phyloP scores from a whole-genome alignment of 1,284 basidiomycete species.

The Bjerkandera adusta region DNA sequence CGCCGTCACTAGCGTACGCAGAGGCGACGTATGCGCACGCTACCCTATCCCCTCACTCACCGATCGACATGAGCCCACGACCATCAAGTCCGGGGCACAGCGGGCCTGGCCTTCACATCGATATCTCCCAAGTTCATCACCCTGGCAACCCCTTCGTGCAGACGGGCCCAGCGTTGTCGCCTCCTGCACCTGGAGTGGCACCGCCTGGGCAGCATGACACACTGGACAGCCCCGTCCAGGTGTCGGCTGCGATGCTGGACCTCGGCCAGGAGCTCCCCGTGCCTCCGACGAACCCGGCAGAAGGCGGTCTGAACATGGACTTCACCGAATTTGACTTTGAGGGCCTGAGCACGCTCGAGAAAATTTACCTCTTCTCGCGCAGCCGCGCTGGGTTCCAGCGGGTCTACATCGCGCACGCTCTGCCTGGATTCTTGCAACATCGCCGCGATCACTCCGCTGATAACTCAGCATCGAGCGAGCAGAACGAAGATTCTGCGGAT shows the following conservation, averaged over 20 bases:
- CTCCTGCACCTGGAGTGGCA: slow-evolving; percentile 14
- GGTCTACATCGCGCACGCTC: slow-evolving; percentile 80
- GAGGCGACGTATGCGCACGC: slow-evolving; percentile 11
- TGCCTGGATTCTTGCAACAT: slow-evolving; percentile 42
- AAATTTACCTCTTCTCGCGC: slow-evolving; percentile 91
- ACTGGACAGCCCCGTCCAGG: background rate
- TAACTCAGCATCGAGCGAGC: slow-evolving; percentile 12
- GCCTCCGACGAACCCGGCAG: slow-evolving; percentile 6
- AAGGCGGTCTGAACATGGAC: slow-evolving; percentile 25
- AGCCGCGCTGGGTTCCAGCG: slow-evolving; percentile 85
- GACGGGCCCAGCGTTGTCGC: slow-evolving; percentile 18
- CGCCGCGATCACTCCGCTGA: slow-evolving; percentile 1
- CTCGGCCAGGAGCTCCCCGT: slow-evolving; percentile 8
- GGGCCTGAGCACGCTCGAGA: slow-evolving; percentile 81
- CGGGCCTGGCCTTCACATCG: slow-evolving; percentile 20
- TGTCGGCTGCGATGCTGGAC: background rate
- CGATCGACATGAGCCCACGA: slow-evolving; percentile 2
- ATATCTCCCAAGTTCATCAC: slow-evolving; percentile 23
- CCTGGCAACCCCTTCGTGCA: slow-evolving; percentile 22
- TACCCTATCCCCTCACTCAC: background rate
- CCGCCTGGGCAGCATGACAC: slow-evolving; percentile 7
- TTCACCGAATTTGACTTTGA: slow-evolving; percentile 62
- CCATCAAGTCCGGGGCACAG: slow-evolving; percentile 16
- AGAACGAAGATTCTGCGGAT: slow-evolving; percentile 39
- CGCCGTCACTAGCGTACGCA: slow-evolving; percentile 15